phyloP scores from a whole-genome alignment of 1,284 basidiomycete species.

The Mycena sp. region DNA sequence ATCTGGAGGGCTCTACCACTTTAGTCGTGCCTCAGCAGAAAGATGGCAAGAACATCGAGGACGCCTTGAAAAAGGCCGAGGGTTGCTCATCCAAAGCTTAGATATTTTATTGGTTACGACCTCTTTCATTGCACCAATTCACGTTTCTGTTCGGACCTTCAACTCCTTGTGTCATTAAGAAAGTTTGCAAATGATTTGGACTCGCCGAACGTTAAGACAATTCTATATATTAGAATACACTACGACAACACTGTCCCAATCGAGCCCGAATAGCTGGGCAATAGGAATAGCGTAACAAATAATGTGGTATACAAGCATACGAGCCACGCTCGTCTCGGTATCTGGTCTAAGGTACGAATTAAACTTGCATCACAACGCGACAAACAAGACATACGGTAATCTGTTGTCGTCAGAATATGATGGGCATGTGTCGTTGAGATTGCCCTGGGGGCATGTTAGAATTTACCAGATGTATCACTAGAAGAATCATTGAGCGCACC shows the following conservation, averaged over 20 bases:
- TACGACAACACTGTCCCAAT: neutral
- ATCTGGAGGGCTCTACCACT: no score
- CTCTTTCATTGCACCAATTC: no score
- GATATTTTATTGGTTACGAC: neutral
- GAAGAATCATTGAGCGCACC: constrained; percentile 46
- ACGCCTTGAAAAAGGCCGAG: neutral
- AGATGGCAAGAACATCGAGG: neutral
- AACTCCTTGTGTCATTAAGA: neutral
- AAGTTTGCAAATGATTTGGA: no score
- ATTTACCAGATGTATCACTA: neutral
- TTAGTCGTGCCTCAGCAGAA: no score
- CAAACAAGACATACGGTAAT: constrained; percentile 61
- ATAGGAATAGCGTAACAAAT: neutral
- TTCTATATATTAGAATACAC: no score
- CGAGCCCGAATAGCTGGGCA: constrained; percentile 10
- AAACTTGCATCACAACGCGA: neutral
- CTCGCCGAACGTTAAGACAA: no score
- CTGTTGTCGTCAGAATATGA: constrained; percentile 77
- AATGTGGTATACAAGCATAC: constrained; percentile 21
- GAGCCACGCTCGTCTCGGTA: constrained; percentile 47
- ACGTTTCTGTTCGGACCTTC: neutral
- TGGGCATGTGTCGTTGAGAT: constrained; percentile 65
- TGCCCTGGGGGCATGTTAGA: constrained; percentile 46
- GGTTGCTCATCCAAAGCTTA: neutral
- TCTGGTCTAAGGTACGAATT: constrained; percentile 48